These are phyloP conservation scores for Neofusicoccum parvum DNA, from an alignment of 2,329 filamentous ascomycete genomes.

Conservation along the genomic window DNA sequence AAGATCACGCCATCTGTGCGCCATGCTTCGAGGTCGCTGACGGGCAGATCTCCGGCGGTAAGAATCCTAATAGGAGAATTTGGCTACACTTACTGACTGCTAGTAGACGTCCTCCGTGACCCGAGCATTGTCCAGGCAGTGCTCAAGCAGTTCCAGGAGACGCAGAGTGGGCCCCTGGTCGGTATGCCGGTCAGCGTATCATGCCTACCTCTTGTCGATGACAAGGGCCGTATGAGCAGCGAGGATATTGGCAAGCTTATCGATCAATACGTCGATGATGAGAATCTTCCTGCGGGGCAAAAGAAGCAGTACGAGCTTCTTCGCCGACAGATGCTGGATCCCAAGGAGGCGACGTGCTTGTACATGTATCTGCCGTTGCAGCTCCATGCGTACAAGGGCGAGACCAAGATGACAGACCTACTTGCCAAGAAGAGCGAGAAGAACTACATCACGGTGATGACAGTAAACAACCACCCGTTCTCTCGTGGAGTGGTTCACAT, in stretches of 20 bases:
- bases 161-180: conserved; percentile 28
- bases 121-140: conserved; percentile 25
- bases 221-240: conserved; percentile 22
- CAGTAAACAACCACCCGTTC: conserved; percentile 33
- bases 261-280: background rate
- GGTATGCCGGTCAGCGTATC: conserved; percentile 30
- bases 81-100: background rate
- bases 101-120: conserved; percentile 27
- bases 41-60: conserved; percentile 27
- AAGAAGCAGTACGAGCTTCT: conserved; percentile 21
- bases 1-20: conserved; percentile 24
- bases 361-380: conserved; percentile 23
- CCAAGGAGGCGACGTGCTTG: conserved; percentile 9
- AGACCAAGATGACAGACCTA: conserved; percentile 22
- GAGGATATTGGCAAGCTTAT: background rate
- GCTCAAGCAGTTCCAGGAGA: conserved; percentile 29
- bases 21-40: conserved; percentile 20
- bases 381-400: conserved; percentile 20
- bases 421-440: conserved; percentile 25
- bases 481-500: conserved; percentile 38
- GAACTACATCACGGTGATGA: conserved; percentile 33
- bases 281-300: background rate
- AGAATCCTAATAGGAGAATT: background rate
- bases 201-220: conserved; percentile 31
- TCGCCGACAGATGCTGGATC: conserved; percentile 4